A percentile compares a stretch with the other conserved stretches of the same genome.
phyloP scores from a whole-genome alignment of 2,329 filamentous ascomycete species.

The Hymenoscyphus linearis region DNA sequence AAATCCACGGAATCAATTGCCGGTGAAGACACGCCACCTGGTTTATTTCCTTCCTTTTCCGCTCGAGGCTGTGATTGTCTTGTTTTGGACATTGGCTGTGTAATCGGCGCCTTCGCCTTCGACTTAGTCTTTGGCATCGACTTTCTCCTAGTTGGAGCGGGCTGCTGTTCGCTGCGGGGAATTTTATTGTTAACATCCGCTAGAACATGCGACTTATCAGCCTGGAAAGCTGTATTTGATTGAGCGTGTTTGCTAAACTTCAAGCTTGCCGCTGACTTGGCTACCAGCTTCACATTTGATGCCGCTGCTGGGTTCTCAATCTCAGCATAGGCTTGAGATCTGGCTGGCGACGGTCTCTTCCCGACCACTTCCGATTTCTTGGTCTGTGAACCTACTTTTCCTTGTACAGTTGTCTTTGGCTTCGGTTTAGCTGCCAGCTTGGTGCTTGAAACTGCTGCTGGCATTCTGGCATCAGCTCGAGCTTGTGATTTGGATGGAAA shows the following conservation, averaged over 20 bases:
- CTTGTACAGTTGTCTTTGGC: background rate
- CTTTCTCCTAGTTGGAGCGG: background rate
- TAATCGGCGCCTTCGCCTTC: background rate
- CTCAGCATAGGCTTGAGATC: background rate
- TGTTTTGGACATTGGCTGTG: background rate
- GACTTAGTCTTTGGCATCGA: background rate
- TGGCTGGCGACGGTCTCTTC: background rate
- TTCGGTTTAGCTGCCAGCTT: background rate
- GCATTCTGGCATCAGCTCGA: background rate
- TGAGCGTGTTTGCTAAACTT: background rate
- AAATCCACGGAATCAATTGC: background rate
- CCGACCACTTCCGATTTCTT: background rate
- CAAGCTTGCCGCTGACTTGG: background rate
- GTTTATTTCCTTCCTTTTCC: background rate
- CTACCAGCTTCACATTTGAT: background rate
- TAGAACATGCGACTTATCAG: background rate
- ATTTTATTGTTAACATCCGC: background rate
- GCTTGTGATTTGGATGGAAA: background rate
- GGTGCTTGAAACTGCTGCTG: background rate
- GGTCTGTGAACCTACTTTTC: background rate
- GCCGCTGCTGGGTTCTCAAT: background rate
- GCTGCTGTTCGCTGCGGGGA: background rate
- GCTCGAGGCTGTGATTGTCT: background rate
- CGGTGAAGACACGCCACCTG: background rate
- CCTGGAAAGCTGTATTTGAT: background rate